These are phyloP conservation scores for Amanita inopinata DNA, from an alignment of 768 basidiomycete genomes.

Conservation along the genomic window DNA sequence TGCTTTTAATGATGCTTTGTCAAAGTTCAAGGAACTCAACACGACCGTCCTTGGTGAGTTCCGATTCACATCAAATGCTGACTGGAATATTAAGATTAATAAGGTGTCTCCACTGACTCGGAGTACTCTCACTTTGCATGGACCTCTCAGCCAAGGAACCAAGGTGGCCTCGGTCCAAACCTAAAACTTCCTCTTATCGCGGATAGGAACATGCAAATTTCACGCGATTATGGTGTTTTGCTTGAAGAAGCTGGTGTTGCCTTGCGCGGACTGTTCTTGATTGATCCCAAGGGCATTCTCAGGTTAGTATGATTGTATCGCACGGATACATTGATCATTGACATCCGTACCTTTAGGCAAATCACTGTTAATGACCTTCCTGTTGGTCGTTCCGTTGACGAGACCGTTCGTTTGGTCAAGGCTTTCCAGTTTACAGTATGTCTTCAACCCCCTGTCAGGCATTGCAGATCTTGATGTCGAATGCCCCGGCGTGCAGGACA, in stretches of 20 bases:
- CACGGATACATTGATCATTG: neutral
- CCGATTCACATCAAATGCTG: neutral
- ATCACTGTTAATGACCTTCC: conserved; percentile 89
- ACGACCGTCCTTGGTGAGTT: conserved; percentile 66
- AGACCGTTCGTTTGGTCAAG: conserved; percentile 83
- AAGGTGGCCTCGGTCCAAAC: conserved; percentile 86
- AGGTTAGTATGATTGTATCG: conserved; percentile 29
- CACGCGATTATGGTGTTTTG: conserved; percentile 81
- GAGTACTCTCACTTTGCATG: conserved; percentile 84
- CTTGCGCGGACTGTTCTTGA: conserved; percentile 79
- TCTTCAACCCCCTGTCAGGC: conserved; percentile 8
- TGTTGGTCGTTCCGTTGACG: conserved; percentile 92
- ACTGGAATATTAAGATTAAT: neutral
- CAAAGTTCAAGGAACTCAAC: conserved; percentile 62
- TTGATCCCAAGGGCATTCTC: conserved; percentile 74
- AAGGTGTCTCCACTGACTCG: conserved; percentile 83
- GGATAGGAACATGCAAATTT: conserved; percentile 69
- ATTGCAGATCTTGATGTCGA: conserved; percentile 2
- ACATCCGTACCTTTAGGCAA: conserved; percentile 42
- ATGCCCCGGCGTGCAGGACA: conserved; percentile 39
- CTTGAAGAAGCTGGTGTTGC: conserved; percentile 84
- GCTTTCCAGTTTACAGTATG: conserved; percentile 87
- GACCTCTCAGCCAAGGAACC: conserved; percentile 71
- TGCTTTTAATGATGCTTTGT: conserved; percentile 85
- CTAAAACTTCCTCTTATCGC: conserved; percentile 78